phyloP scores from a whole-genome alignment of 148 eudicot genomes.

The Rhododendron williamsianum region DNA sequence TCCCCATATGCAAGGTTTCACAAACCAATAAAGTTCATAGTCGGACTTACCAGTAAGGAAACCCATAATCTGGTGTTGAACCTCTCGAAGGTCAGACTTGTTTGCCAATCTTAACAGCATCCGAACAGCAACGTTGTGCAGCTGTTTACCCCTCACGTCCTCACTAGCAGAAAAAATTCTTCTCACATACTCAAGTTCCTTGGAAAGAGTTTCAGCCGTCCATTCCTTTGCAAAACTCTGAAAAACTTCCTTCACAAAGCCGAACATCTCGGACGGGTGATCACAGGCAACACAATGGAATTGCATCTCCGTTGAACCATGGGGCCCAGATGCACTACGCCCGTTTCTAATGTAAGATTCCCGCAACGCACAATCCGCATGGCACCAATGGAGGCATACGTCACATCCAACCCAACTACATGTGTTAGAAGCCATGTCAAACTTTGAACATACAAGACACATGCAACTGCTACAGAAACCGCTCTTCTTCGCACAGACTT shows the following conservation, averaged over 20 bases:
- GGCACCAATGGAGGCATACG: constrained; percentile 96
- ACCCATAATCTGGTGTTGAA: constrained; percentile 50
- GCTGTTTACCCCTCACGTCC: constrained; percentile 67
- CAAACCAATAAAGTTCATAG: not conserved
- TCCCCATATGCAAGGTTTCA: not conserved
- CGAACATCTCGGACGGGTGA: constrained; percentile 98
- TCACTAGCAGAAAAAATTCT: constrained; percentile 70
- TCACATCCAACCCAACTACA: constrained; percentile 99
- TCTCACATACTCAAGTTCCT: constrained; percentile 82
- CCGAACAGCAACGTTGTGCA: constrained; percentile 60
- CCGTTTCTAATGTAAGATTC: constrained; percentile 78
- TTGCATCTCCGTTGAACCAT: constrained; percentile 75
- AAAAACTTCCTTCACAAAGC: constrained; percentile 95
- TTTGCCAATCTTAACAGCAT: constrained; percentile 56
- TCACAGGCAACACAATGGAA: constrained; percentile 92
- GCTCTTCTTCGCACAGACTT: constrained; percentile 60
- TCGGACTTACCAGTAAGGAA: constrained; percentile 56
- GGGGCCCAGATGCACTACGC: constrained; percentile 46
- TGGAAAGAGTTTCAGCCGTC: constrained; percentile 60
- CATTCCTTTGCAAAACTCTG: constrained; percentile 70
- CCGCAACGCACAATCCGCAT: constrained; percentile 82
- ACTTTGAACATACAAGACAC: constrained; percentile 93
- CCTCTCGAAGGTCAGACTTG: constrained; percentile 51
- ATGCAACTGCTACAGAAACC: constrained; percentile 88
- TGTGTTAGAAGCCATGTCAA: constrained; percentile 88